Percentiles rank a stretch among this genome's conserved stretches.
Conservation (phyloP, 73 alveolate genomes). For the Paramecium sonneborni region DNA sequence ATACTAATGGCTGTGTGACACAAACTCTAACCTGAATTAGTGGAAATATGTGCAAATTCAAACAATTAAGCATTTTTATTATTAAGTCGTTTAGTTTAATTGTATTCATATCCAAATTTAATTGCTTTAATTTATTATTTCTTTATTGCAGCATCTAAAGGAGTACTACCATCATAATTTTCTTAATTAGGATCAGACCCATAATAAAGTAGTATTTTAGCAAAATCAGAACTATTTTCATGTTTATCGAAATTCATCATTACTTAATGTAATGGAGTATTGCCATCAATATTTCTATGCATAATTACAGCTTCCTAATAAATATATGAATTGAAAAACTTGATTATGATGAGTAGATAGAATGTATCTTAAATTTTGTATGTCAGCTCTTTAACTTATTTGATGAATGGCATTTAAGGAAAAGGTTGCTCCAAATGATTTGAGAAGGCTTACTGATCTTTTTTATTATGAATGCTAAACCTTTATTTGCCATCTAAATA, state of each 20-base stretch:
- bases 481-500: conserved; percentile 70
- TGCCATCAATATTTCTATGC: conserved; percentile 19
- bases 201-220: neutral
- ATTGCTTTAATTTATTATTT: neutral
- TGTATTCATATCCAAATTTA: neutral
- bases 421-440: conserved; percentile 73
- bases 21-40: neutral
- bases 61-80: neutral
- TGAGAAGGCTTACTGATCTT: conserved; percentile 66
- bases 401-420: conserved; percentile 68
- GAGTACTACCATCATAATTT: conserved; percentile 19
- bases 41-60: neutral
- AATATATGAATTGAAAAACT: neutral
- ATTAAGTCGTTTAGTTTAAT: neutral
- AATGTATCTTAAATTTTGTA: conserved; percentile 61
- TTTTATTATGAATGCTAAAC: conserved; percentile 67
- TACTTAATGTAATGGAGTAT: conserved; percentile 25
- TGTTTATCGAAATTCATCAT: neutral
- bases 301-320: neutral
- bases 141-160: neutral
- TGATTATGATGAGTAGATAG: neutral
- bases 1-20: conserved; percentile 73
- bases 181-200: conserved; percentile 29
- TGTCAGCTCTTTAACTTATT: conserved; percentile 69
- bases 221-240: neutral